Conservation (phyloP, 495 filamentous ascomycete genomes). For the Emericellopsis terricola region DNA sequence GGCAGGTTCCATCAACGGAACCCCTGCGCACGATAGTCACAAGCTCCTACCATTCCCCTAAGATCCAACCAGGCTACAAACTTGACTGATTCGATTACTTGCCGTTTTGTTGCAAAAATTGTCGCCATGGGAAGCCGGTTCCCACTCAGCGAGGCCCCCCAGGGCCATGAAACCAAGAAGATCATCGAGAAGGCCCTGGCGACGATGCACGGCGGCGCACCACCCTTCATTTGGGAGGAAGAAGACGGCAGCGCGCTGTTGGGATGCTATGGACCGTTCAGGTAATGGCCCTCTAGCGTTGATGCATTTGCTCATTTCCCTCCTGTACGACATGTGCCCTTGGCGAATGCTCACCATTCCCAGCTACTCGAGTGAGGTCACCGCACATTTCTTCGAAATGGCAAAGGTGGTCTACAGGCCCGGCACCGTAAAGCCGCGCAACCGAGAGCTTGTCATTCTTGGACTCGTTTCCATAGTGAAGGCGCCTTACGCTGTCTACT, state of each 20-base stretch:
- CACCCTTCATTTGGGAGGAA: neutral
- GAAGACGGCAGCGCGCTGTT: neutral
- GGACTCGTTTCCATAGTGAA: conserved; percentile 3
- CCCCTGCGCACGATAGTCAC: no score
- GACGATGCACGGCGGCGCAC: neutral
- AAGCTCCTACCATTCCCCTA: no score
- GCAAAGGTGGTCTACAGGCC: neutral
- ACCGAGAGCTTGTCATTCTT: conserved; percentile 5
- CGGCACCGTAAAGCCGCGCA: conserved; percentile 2
- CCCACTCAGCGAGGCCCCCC: neutral
- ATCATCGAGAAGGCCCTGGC: neutral
- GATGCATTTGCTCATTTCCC: neutral
- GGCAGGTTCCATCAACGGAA: no score
- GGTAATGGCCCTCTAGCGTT: neutral
- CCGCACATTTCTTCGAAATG: neutral
- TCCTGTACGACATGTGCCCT: neutral
- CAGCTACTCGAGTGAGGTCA: neutral
- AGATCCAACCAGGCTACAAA: no score
- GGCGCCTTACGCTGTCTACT: conserved; percentile 2
- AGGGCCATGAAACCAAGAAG: neutral
- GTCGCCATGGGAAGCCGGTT: no score
- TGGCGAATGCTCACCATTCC: neutral
- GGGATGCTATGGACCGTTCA: neutral
- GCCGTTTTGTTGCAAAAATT: no score
- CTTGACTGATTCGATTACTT: no score